Base-by-base conservation (phyloP, 768 basidiomycete genomes). In the Cubamyces sp. region DNA sequence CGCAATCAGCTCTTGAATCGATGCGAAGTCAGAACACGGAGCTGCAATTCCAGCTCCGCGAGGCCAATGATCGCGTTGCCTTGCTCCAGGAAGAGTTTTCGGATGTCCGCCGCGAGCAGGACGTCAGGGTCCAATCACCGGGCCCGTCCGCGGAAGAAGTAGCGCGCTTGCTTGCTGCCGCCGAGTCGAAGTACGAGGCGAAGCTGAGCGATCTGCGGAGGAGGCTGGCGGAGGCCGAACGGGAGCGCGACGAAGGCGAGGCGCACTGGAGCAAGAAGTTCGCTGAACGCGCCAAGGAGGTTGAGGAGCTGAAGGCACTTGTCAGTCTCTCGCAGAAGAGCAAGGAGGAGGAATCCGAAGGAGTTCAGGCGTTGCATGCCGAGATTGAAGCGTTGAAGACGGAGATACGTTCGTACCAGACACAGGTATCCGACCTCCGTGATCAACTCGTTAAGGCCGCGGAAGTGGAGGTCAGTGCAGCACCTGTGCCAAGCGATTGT, bases 231-330 rank as follows among this genome's bases (percentile, higher is more conserved):
- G 76, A 78, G 9, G 73, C 87, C 21, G 96, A 98, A 77, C 86
- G 83, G 67, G 97, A 98, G 73, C 82, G 94, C 41, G 87, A 83
- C 55, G 95, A 96, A 52, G 83, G 84, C 30, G 96, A 98, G 69
- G 88, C 90, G 25, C 90, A 92, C 64, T 96, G 95, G 92, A 91
- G 90, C 70, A 82, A 81, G 59, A 95, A 94, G 71, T 78, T 98
- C 34, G 82, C 82, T 25, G 90, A 92, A 69, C 91, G 93, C 71
- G 80, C 83, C 23, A 82, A 81, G 64, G 95, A 96, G 71, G 76
- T 88, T 19, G 94, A 97, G 60, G 83, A 86, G 52, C 69, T 95
- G 63, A 86, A 88, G 70, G 77, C 76, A 42, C 69, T 80, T 43
- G 70, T 94, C 41, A 86, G 83, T 19, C 80, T 79, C 12, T 80